Conservation (phyloP, 768 basidiomycete species). For the Tylopilus plumbeoviolaceoides region DNA sequence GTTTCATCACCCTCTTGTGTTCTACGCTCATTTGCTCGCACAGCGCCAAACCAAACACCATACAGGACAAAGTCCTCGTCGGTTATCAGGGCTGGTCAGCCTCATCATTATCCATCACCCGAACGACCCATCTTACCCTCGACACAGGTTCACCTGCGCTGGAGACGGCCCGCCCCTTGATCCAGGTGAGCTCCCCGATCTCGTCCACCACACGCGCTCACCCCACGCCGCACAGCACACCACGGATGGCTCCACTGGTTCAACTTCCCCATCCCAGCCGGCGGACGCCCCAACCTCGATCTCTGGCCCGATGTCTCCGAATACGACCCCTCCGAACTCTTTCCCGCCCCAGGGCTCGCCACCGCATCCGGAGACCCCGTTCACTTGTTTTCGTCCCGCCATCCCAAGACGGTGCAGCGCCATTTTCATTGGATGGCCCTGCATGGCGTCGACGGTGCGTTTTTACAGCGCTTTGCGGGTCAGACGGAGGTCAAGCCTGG, state of each 20-base stretch:
- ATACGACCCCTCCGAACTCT: conserved; percentile 69
- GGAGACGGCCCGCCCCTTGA: conserved; percentile 67
- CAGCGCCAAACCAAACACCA: conserved; percentile 68
- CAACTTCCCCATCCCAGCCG: conserved; percentile 58
- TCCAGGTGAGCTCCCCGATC: conserved; percentile 39
- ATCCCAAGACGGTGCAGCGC: conserved; percentile 67
- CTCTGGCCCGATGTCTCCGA: conserved; percentile 76
- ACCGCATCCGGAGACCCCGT: conserved; percentile 54
- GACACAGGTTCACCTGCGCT: conserved; percentile 62
- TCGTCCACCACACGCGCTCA: neutral
- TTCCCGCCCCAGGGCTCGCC: conserved; percentile 62
- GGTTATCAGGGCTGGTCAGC: conserved; percentile 83
- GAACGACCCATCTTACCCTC: neutral
- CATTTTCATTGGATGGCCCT: conserved; percentile 70
- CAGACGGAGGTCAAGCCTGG: conserved; percentile 56
- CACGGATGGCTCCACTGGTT: conserved; percentile 91
- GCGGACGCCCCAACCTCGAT: conserved; percentile 71
- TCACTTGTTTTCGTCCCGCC: conserved; percentile 73
- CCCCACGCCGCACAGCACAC: conserved; percentile 39
- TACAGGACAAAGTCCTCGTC: conserved; percentile 80
- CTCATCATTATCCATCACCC: neutral
- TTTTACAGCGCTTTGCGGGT: conserved; percentile 73
- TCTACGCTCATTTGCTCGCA: neutral
- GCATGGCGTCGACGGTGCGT: conserved; percentile 76
- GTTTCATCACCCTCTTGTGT: no score